Conservation (phyloP, 1,284 basidiomycete genomes). For the Sparassis latifolia region DNA sequence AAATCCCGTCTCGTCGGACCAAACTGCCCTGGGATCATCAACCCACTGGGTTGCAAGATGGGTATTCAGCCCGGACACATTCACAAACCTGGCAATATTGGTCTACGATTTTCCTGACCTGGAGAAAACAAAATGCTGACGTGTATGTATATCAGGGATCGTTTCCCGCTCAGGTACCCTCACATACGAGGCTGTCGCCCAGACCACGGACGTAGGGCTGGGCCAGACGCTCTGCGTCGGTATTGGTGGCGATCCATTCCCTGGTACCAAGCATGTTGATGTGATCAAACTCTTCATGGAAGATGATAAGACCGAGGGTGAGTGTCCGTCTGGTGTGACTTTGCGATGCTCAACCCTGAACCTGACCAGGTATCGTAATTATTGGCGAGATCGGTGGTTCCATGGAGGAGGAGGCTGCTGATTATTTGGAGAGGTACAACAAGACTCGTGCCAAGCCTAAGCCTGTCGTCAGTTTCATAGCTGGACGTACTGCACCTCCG, state of each 20-base stretch:
- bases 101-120: slow-evolving; percentile 34
- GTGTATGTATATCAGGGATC: slow-evolving; percentile 54
- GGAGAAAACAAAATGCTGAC: neutral
- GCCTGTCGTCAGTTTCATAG: slow-evolving; percentile 97
- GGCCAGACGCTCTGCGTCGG: slow-evolving; percentile 97
- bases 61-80: slow-evolving; percentile 99
- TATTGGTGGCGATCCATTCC: slow-evolving; percentile 99
- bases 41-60: slow-evolving; percentile 98
- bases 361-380: slow-evolving; percentile 76
- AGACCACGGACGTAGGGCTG: slow-evolving; percentile 94
- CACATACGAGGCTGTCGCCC: slow-evolving; percentile 89
- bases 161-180: slow-evolving; percentile 95
- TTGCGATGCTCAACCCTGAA: neutral
- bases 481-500: slow-evolving; percentile 94
- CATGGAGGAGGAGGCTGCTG: slow-evolving; percentile 99
- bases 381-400: slow-evolving; percentile 99
- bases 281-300: slow-evolving; percentile 95
- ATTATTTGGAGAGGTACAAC: slow-evolving; percentile 92
- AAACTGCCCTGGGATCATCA: slow-evolving; percentile 98
- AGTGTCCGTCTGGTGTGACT: slow-evolving; percentile 1
- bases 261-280: slow-evolving; percentile 93
- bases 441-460: slow-evolving; percentile 84
- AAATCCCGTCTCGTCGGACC: slow-evolving; percentile 94
- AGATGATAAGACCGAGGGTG: slow-evolving; percentile 88
- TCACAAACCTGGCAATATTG: slow-evolving; percentile 92